phyloP scores from a whole-genome alignment of 2,329 filamentous ascomycete species.

The Ascochyta pisi region DNA sequence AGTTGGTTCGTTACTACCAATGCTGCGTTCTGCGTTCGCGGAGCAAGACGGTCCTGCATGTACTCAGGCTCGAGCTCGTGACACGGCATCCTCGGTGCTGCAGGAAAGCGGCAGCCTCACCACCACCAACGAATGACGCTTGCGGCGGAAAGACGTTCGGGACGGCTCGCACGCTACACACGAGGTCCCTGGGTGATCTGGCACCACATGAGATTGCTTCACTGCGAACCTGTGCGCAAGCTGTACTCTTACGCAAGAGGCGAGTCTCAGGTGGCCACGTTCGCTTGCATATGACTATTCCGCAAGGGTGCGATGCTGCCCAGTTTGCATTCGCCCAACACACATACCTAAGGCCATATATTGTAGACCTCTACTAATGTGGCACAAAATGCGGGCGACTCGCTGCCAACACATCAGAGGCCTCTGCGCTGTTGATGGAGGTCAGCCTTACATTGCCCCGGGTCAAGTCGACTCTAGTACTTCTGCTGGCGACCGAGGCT shows the following conservation, averaged over 20 bases:
- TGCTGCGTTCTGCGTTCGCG: background rate
- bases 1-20: slow-evolving; percentile 2
- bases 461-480: slow-evolving; percentile 37
- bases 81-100: slow-evolving; percentile 28
- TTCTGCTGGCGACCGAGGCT: slow-evolving; percentile 42
- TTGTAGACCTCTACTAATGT: slow-evolving; percentile 48
- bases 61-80: slow-evolving; percentile 16
- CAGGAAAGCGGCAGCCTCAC: slow-evolving; percentile 25
- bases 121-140: slow-evolving; percentile 12
- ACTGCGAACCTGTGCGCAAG: slow-evolving; percentile 46
- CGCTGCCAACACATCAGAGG: slow-evolving; percentile 52
- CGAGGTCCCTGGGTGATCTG: slow-evolving; percentile 44
- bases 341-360: slow-evolving; percentile 45
- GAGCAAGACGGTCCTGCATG: slow-evolving; percentile 18
- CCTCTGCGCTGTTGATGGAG: slow-evolving; percentile 37
- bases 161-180: slow-evolving; percentile 45
- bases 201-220: slow-evolving; percentile 42
- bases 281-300: slow-evolving; percentile 48
- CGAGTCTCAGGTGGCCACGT: slow-evolving; percentile 49
- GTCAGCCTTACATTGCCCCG: slow-evolving; percentile 31
- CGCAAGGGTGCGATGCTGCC: slow-evolving; percentile 46
- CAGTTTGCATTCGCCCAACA: slow-evolving; percentile 50
- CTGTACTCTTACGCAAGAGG: slow-evolving; percentile 37
- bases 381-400: slow-evolving; percentile 45
- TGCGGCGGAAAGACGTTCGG: slow-evolving; percentile 32